phyloP scores from a whole-genome alignment of 2,329 filamentous ascomycete species.

The Saccharata proteae region DNA sequence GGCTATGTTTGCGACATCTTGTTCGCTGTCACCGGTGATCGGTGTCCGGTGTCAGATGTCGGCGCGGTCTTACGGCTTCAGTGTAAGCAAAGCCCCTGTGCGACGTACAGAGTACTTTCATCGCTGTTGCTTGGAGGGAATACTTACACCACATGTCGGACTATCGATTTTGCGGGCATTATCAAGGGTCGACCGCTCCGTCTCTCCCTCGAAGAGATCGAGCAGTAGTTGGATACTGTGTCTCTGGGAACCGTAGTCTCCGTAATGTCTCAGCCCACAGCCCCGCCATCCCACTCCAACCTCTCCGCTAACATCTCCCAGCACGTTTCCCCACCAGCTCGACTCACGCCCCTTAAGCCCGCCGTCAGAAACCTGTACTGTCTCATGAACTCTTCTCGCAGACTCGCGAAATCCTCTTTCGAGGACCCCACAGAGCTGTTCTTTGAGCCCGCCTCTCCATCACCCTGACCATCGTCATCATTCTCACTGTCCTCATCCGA shows the following conservation, averaged over 20 bases:
- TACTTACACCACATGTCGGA: too few species aligned
- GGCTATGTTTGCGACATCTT: too few species aligned
- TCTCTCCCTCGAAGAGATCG: too few species aligned
- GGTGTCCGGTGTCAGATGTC: too few species aligned
- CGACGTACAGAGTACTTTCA: too few species aligned
- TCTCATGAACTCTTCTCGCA: slow-evolving; percentile 52
- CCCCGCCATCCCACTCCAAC: slow-evolving; percentile 50
- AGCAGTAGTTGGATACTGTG: too few species aligned
- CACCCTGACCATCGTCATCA: slow-evolving; percentile 9
- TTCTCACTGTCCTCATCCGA: slow-evolving; percentile 23
- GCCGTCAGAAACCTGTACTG: slow-evolving; percentile 58
- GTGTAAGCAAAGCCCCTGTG: too few species aligned
- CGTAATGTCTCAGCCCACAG: slow-evolving; percentile 1
- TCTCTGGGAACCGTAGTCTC: background rate
- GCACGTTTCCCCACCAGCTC: slow-evolving; percentile 57
- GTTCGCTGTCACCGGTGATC: too few species aligned
- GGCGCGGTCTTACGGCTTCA: too few species aligned
- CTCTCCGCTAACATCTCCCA: slow-evolving; percentile 79
- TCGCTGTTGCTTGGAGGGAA: too few species aligned
- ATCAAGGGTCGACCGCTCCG: too few species aligned
- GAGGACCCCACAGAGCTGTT: slow-evolving; percentile 28
- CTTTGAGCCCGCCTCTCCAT: background rate
- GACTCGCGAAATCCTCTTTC: slow-evolving; percentile 39
- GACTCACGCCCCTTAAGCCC: slow-evolving; percentile 61
- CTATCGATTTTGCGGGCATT: too few species aligned